phyloP scores from a whole-genome alignment of 305 asterid genomes.

The Fraxinus floribunda region DNA sequence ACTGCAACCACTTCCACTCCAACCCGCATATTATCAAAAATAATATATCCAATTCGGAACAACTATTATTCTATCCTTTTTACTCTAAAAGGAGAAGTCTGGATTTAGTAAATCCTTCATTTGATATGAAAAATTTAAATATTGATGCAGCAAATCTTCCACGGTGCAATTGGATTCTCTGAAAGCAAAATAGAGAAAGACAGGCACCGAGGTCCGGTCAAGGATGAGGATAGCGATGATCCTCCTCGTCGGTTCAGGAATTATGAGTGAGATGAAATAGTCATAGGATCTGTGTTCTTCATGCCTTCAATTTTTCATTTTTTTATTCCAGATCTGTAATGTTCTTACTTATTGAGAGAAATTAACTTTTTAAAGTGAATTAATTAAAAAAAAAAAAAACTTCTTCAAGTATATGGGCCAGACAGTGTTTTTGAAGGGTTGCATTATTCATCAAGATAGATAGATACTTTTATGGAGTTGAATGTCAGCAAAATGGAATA shows the following conservation, averaged over 20 bases:
- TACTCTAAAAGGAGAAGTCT: neutral
- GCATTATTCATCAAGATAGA: no score
- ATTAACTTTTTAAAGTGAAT: neutral
- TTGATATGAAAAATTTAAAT: neutral
- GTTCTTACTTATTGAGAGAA: neutral
- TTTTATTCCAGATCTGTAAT: neutral
- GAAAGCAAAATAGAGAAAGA: constrained; percentile 15
- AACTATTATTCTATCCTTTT: neutral
- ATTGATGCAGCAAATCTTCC: neutral
- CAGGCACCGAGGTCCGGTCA: neutral
- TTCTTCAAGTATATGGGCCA: no score
- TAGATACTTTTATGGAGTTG: no score
- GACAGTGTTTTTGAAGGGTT: no score
- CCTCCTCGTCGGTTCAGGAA: neutral
- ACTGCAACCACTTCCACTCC: constrained; percentile 16
- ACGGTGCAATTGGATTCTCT: constrained; percentile 15
- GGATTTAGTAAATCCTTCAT: neutral
- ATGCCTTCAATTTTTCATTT: neutral
- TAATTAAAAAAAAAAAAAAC: no score
- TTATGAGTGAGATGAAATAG: neutral
- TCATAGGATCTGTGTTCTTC: neutral
- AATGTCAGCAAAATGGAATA: no score
- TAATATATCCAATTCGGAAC: neutral
- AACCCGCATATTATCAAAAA: neutral
- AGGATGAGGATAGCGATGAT: neutral